A percentile compares a stretch with the other conserved stretches of the same genome.
Conservation (phyloP, 1,284 basidiomycete genomes). For the Pseudozyma thailandica region DNA sequence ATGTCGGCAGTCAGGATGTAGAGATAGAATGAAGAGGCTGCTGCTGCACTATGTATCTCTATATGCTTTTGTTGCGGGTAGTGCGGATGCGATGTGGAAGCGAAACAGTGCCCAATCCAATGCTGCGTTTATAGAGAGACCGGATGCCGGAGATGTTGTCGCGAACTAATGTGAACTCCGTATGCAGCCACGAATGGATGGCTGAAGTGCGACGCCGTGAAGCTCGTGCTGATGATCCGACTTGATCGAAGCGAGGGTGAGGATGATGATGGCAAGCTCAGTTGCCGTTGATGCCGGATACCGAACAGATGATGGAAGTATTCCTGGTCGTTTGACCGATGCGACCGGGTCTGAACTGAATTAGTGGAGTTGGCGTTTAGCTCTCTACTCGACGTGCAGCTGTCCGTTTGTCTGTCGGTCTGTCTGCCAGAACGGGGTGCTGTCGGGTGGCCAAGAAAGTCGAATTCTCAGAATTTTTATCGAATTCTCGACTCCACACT, state of each 20-base stretch:
- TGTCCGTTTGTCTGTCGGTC: conserved; percentile 4
- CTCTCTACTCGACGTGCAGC: conserved; percentile 35
- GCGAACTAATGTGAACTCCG: not conserved
- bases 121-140: conserved; percentile 1
- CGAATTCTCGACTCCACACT: conserved; percentile 37
- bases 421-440: too few species aligned
- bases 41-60: not conserved
- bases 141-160: not conserved
- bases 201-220: too few species aligned
- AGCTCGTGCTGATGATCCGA: too few species aligned
- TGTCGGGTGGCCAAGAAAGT: too few species aligned
- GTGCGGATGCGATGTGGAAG: not conserved
- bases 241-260: not conserved
- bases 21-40: not conserved
- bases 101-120: not conserved
- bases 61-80: not conserved
- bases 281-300: not conserved
- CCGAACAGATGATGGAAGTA: conserved; percentile 5
- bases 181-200: not conserved
- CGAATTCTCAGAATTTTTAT: conserved; percentile 41
- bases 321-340: conserved; percentile 22
- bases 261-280: too few species aligned
- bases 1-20: not conserved
- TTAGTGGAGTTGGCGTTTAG: conserved; percentile 11
- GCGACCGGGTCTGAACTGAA: conserved; percentile 1